Evolutionary conservation across 2,329 filamentous ascomycete species (phyloP).

Genomic region (Periconia sp.): DNA sequence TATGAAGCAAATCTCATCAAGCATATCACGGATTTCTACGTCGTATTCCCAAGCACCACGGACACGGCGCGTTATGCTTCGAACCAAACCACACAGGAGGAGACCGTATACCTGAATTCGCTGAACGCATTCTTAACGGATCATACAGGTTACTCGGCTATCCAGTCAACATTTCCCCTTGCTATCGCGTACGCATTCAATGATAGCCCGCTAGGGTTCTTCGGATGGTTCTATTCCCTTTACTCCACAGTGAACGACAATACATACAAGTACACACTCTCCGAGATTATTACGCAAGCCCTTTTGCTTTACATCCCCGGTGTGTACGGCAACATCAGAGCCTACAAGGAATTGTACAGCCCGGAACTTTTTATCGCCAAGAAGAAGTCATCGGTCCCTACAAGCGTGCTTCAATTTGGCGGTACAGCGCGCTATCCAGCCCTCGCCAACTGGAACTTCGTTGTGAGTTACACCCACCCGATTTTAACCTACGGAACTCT

Average conservation of each 20-base stretch:
- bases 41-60: neutral
- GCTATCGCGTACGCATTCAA: constrained; percentile 6
- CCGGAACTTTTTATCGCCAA: neutral
- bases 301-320: constrained; percentile 6
- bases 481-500: neutral
- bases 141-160: constrained; percentile 3
- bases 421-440: neutral
- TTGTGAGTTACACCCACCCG: neutral
- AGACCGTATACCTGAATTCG: constrained; percentile 3
- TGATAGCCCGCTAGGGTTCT: constrained; percentile 11
- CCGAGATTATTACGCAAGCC: constrained; percentile 3
- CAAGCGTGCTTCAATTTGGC: constrained; percentile 3
- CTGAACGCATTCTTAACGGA: neutral
- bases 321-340: constrained; percentile 8
- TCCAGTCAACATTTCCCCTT: constrained; percentile 6
- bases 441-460: neutral
- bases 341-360: constrained; percentile 6
- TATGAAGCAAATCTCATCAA: constrained; percentile 4
- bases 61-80: constrained; percentile 4
- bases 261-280: neutral
- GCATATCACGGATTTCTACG: constrained; percentile 8
- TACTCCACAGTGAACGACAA: constrained; percentile 2
- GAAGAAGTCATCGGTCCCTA: constrained; percentile 2
- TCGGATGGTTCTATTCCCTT: constrained; percentile 8
- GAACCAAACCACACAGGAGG: constrained; percentile 9